These are phyloP conservation scores for Uronychia binucleata DNA, from an alignment of 73 alveolate species.

Conservation along the genomic window DNA sequence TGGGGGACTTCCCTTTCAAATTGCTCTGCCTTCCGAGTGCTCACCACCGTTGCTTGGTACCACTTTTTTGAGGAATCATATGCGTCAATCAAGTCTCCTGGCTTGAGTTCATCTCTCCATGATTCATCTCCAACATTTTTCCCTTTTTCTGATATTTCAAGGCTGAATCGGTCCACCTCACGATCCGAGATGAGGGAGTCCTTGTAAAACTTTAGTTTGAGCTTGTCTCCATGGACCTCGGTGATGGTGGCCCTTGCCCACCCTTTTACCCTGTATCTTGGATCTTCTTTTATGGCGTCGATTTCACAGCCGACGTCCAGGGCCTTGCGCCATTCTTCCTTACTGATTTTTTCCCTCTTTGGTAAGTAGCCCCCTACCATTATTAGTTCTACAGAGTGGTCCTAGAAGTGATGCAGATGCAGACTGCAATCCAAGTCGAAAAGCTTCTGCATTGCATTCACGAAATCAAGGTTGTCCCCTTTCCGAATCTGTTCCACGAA, in stretches of 20 bases:
- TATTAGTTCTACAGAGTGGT: slow-evolving; percentile 3
- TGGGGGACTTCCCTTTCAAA: slow-evolving; percentile 33
- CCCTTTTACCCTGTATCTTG: slow-evolving; percentile 48
- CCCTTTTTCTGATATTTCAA: slow-evolving; percentile 18
- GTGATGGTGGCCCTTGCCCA: slow-evolving; percentile 74
- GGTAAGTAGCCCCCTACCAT: slow-evolving; percentile 9
- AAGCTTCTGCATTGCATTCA: slow-evolving; percentile 7
- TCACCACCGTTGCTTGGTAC: slow-evolving; percentile 68
- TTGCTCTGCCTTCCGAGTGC: slow-evolving; percentile 30
- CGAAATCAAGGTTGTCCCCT: slow-evolving; percentile 4
- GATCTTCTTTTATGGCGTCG: slow-evolving; percentile 81
- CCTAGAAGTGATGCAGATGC: slow-evolving; percentile 33
- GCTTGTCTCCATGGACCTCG: slow-evolving; percentile 19
- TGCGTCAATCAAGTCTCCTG: slow-evolving; percentile 77
- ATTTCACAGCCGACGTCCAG: slow-evolving; percentile 57
- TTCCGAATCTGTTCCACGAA: slow-evolving; percentile 9
- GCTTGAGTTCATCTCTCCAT: slow-evolving; percentile 63
- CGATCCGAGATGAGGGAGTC: slow-evolving; percentile 28
- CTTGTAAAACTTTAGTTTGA: slow-evolving; percentile 15
- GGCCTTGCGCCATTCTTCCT: slow-evolving; percentile 70
- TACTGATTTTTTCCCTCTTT: slow-evolving; percentile 28
- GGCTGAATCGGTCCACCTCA: slow-evolving; percentile 52
- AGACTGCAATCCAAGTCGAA: slow-evolving; percentile 25
- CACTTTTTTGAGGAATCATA: slow-evolving; percentile 72
- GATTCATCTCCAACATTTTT: slow-evolving; percentile 13